phyloP scores from a whole-genome alignment of 163 green algal species.

The Chloromonas sp. region DNA sequence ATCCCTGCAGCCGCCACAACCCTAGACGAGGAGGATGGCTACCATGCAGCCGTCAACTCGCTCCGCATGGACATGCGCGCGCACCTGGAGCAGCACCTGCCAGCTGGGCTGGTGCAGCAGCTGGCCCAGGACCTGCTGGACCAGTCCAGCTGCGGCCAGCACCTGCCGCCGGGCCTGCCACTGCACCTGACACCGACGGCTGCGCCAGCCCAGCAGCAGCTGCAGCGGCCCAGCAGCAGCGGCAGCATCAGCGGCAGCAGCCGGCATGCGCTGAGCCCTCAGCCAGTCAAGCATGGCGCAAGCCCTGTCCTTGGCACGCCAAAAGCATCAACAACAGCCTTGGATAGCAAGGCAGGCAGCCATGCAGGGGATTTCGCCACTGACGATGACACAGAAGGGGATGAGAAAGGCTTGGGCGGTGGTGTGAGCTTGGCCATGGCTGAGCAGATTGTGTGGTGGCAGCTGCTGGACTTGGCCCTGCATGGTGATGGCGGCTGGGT shows the following conservation, averaged over 20 bases:
- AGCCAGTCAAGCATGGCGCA: too few relatives aligned
- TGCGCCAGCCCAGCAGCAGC: too few relatives aligned
- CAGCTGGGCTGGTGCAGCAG: neutral
- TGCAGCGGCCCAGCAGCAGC: too few relatives aligned
- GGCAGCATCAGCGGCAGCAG: too few relatives aligned
- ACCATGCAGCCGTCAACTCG: neutral
- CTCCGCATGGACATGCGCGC: neutral
- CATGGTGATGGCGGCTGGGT: constrained; percentile 4
- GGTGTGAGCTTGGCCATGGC: too few relatives aligned
- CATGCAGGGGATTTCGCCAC: neutral
- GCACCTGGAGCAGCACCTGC: neutral
- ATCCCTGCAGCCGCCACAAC: neutral
- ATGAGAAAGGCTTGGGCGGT: too few relatives aligned
- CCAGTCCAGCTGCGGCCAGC: neutral
- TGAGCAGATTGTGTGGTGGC: neutral
- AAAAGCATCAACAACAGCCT: too few relatives aligned
- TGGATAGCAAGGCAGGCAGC: too few relatives aligned
- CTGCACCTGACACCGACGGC: neutral
- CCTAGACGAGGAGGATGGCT: neutral
- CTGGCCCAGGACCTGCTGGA: neutral
- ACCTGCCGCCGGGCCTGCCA: neutral
- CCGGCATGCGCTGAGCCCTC: too few relatives aligned
- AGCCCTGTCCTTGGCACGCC: too few relatives aligned
- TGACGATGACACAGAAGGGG: too few relatives aligned
- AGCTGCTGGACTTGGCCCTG: neutral